Conservation (phyloP, 495 filamentous ascomycete species). For the Penicillium taxi region DNA sequence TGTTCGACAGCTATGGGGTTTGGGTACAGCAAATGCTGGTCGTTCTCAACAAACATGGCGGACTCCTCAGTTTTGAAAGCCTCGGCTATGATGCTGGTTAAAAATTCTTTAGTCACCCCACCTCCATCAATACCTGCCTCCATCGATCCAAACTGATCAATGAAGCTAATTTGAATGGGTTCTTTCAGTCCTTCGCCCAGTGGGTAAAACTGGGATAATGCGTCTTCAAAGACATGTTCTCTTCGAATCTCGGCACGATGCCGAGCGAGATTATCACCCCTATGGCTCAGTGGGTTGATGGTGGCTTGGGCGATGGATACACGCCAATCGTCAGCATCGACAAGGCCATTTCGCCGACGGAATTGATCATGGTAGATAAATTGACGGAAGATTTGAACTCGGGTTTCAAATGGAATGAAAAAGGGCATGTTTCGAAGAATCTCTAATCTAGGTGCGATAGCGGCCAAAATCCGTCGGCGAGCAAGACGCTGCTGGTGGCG, state of each 20-base stretch:
- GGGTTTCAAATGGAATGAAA: slow-evolving; percentile 84
- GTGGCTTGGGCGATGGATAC: slow-evolving; percentile 44
- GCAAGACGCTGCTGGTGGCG: slow-evolving; percentile 56
- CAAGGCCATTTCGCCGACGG: slow-evolving; percentile 62
- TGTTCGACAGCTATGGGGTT: slow-evolving; percentile 77
- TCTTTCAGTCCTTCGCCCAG: slow-evolving; percentile 83
- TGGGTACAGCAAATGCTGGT: slow-evolving; percentile 83
- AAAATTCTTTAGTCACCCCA: slow-evolving; percentile 95
- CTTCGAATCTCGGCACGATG: slow-evolving; percentile 79
- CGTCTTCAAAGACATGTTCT: slow-evolving; percentile 77
- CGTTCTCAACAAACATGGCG: slow-evolving; percentile 73
- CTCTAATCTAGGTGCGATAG: slow-evolving; percentile 76
- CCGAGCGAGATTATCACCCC: slow-evolving; percentile 48
- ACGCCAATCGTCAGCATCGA: slow-evolving; percentile 77
- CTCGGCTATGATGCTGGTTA: slow-evolving; percentile 82
- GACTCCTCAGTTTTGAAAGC: slow-evolving; percentile 59
- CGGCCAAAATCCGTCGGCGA: slow-evolving; percentile 59
- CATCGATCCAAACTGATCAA: slow-evolving; percentile 76
- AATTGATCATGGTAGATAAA: slow-evolving; percentile 81
- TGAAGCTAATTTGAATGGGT: slow-evolving; percentile 95
- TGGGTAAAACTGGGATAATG: slow-evolving; percentile 73
- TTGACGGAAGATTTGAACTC: slow-evolving; percentile 89
- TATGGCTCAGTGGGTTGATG: slow-evolving; percentile 32
- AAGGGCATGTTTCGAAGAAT: slow-evolving; percentile 96
- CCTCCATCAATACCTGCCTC: slow-evolving; percentile 97